A percentile compares a stretch with the other conserved stretches of the same genome.
Conservation (phyloP, 2,329 filamentous ascomycete species). For the Epichloe hybrida region DNA sequence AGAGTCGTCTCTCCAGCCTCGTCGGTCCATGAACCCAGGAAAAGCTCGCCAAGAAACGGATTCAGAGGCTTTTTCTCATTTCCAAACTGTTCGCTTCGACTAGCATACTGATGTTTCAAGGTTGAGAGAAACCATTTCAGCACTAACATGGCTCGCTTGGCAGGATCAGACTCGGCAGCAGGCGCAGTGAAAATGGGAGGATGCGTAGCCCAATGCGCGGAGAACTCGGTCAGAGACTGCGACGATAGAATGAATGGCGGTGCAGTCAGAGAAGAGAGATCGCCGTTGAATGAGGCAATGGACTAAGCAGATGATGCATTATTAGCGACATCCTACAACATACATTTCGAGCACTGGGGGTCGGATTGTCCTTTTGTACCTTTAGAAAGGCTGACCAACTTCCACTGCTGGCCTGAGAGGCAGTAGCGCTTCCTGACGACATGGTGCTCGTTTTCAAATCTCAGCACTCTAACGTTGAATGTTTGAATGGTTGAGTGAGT, state of each 20-base stretch:
- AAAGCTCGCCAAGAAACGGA: constrained; percentile 89
- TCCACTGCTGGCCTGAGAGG: constrained; percentile 26
- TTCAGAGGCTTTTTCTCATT: constrained; percentile 98
- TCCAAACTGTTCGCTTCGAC: constrained; percentile 62
- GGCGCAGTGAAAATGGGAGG: constrained; percentile 69
- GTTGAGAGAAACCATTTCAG: constrained; percentile 93
- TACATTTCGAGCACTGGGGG: not conserved
- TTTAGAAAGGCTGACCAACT: constrained; percentile 41
- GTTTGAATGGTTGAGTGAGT: not conserved
- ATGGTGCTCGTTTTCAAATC: constrained; percentile 11
- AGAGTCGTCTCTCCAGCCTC: constrained; percentile 69
- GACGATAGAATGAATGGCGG: constrained; percentile 72
- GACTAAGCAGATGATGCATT: constrained; percentile 30
- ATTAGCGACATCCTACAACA: constrained; percentile 2
- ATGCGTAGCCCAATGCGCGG: constrained; percentile 71
- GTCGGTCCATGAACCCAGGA: constrained; percentile 82
- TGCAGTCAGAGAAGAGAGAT: constrained; percentile 67
- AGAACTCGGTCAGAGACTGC: constrained; percentile 68
- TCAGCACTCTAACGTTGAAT: not conserved
- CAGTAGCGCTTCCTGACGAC: constrained; percentile 16
- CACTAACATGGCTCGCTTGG: constrained; percentile 75
- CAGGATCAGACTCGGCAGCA: constrained; percentile 62
- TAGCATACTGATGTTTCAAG: constrained; percentile 71
- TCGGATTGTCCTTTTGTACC: constrained; percentile 18
- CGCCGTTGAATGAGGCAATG: constrained; percentile 70